phyloP scores from a whole-genome alignment of 1,284 basidiomycete genomes.

The Apiotrichum sp. region DNA sequence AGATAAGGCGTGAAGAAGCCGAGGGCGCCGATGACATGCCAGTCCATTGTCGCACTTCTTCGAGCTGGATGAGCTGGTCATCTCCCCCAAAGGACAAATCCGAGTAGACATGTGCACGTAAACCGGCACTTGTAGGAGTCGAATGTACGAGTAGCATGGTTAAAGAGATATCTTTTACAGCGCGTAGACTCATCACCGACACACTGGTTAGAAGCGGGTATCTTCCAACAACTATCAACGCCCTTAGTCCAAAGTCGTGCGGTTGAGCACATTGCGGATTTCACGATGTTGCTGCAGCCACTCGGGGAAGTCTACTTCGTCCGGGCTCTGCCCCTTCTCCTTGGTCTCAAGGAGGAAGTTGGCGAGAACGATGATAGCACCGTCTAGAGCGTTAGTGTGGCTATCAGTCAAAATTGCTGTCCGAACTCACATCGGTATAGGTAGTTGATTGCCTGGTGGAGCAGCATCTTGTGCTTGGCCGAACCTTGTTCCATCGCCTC shows the following conservation, averaged over 20 bases:
- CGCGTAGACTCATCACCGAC: too few relatives aligned
- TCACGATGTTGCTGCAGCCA: conserved; percentile 80
- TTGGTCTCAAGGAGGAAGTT: conserved; percentile 84
- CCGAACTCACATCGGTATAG: conserved; percentile 52
- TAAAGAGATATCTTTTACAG: too few relatives aligned
- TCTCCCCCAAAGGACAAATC: conserved; percentile 9
- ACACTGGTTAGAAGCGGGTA: too few relatives aligned
- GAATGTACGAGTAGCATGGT: not conserved
- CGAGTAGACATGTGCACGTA: not conserved
- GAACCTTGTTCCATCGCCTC: conserved; percentile 75
- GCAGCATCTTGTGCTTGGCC: conserved; percentile 65
- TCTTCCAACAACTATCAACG: too few relatives aligned
- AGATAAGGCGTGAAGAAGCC: conserved; percentile 37
- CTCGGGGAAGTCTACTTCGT: conserved; percentile 56
- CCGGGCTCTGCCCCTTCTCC: conserved; percentile 48
- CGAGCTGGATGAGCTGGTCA: conserved; percentile 12
- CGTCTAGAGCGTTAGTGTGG: conserved; percentile 53
- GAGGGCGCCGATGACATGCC: conserved; percentile 13
- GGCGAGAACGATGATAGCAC: conserved; percentile 86
- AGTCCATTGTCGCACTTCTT: not conserved
- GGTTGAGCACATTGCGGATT: conserved; percentile 68
- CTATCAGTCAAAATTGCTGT: too few relatives aligned
- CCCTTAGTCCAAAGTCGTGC: conserved; percentile 63
- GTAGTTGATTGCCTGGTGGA: conserved; percentile 75
- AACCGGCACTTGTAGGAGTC: not conserved